Base-by-base conservation (phyloP, 768 basidiomycete species). In the Rickenella mellea region DNA sequence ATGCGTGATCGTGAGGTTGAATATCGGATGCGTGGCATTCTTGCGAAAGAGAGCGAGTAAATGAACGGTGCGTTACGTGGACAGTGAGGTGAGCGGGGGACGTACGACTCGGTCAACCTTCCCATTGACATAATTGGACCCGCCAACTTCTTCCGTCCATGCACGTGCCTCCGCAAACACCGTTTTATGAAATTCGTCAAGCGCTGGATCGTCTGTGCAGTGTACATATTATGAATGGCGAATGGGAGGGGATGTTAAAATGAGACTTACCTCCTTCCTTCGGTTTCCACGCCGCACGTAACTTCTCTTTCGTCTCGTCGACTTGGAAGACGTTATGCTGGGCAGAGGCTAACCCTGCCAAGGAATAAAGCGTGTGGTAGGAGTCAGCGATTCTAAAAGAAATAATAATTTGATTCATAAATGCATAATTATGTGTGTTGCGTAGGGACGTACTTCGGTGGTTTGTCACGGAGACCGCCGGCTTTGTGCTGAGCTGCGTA, bases 321-420 rank as follows among this genome's bases (percentile, higher is more conserved):
- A 78, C 75, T 1, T 73, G 73, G 27, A 59, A 62, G 1, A 92
- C 71, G 30, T 68, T 74, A 49, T 97, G 91, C 55, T 98, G 96
- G 0, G 94, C 87, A 0, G 78, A 68, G 0, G 94, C 89, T 14
- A 96, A 70, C 10, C 96, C 96, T 4, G 91, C 75, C 2, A 98
- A 74, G 55, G 89, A 93, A 60, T 94, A 98, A 27, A 88, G 63
- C 0, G 94, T 96, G 55, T 99, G 96, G 57, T 99, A 99, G 28
- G 88, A 73, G 56, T 99, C 96, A n/a, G 92, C 66, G n/a, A 62
- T 61, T 61, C 91, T 93, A 49, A 2, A 31, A 33, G 2, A 7
- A 6, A 21, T 35, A 17, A 9, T 3, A 17, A 17, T 36, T 36
- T 19, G 33, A 36, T 19, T 10, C 29, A 21, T 35, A 14, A 29